Conservation (phyloP, 306 rosid genomes). For the Canavalia ensiformis region DNA sequence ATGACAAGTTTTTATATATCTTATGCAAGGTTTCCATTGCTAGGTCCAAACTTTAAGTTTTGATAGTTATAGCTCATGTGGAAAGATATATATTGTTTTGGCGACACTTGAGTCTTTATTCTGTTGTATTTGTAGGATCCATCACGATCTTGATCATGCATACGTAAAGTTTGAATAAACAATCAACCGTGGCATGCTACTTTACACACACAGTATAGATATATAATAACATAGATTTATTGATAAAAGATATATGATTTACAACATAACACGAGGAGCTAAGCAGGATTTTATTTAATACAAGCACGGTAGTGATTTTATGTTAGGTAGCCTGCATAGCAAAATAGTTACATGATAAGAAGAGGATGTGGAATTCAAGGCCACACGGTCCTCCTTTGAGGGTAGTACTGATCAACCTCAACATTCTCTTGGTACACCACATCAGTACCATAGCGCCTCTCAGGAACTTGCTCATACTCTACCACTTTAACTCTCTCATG, state of each 20-base stretch:
- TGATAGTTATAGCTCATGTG: background rate
- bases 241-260: background rate
- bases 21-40: background rate
- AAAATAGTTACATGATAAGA: conserved; percentile 24
- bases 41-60: too few relatives aligned
- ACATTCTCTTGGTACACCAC: conserved; percentile 44
- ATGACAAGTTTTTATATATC: background rate
- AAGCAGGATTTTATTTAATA: conserved; percentile 51
- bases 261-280: background rate
- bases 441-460: conserved; percentile 17
- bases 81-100: background rate
- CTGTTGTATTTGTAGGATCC: background rate
- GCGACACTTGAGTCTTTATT: background rate
- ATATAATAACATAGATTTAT: background rate
- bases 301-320: conserved; percentile 1
- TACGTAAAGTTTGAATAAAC: background rate
- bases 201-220: background rate
- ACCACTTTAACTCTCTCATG: conserved; percentile 54
- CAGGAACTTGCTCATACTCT: conserved; percentile 43
- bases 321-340: conserved; percentile 34
- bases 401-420: conserved; percentile 36
- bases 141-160: background rate
- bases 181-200: background rate
- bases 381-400: conserved; percentile 43
- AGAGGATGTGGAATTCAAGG: background rate